Evolutionary conservation across 1,284 basidiomycete species (phyloP), one percentile per base, ranked within the genome.

Genomic region (Pyrrhoderma lamaoense): DNA sequence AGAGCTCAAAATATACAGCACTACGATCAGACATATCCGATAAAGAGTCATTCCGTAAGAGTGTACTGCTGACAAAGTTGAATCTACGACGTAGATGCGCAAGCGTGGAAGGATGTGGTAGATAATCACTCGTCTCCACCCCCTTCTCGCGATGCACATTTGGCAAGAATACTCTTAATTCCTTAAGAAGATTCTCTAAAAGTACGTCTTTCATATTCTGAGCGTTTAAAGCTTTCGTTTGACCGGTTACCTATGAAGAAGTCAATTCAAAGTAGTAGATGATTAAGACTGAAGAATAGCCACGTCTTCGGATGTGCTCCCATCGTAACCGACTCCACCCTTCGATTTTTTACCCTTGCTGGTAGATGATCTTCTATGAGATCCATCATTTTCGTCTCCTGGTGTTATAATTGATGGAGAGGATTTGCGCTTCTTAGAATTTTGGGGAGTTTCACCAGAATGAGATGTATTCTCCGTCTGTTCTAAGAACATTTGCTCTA

Each of bases 11-110:
- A 65, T 94, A 96, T n/a, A 96, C 70, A 4, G 82, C 71, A 2
- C 80, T 81, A 13, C 93, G 82, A 57, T 92, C 89, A 13, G 85
- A 88, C 91, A 95, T 94, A 63, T 95, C 93, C 39, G 88, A 77
- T 36, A 96, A 70, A 8, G 92, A 94, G 65, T 94, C 93, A 60
- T 93, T 94, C 55, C 88, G 76, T 25, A 96, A 73, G 35, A 95
- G 77, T 38, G 84, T 79, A 58, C 85, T 90, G 59, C 85, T 83
- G 51, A 95, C 79, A 61, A 83, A 84, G 61, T 89, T 91, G 69
- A 94, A 94, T 34, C 91, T 78, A 58, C 93, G 73, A 40, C 93
- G 80, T 44, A 96, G 79, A 66, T 93, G 92, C 3, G 92, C 90
- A 19, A 95, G 70, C 1, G 90, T 80, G 1, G 89, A 93, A 1